Conservation (phyloP, 495 filamentous ascomycete genomes). For the Neurospora sp. region DNA sequence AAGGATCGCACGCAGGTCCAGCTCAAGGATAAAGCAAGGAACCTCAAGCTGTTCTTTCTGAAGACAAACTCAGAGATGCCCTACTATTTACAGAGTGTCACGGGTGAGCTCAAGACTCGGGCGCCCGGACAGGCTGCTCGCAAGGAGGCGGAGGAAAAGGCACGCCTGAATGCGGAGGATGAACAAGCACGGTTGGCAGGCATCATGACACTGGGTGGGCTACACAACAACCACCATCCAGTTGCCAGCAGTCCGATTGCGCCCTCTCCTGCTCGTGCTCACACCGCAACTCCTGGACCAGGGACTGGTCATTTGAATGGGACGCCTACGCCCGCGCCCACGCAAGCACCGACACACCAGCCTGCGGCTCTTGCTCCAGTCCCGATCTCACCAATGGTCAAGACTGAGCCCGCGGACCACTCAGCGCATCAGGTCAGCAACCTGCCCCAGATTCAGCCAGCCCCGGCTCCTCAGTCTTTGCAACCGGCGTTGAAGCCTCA, state of each 20-base stretch:
- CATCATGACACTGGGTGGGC: conserved; percentile 42
- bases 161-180: conserved; percentile 54
- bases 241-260: conserved; percentile 4
- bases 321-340: not conserved
- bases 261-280: conserved; percentile 4
- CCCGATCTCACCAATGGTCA: conserved; percentile 13
- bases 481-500: conserved; percentile 11
- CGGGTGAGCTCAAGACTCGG: conserved; percentile 87
- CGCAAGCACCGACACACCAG: not conserved
- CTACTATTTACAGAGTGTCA: conserved; percentile 81
- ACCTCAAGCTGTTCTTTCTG: conserved; percentile 89
- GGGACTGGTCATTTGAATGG: not conserved
- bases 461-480: conserved; percentile 8
- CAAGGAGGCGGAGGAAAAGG: conserved; percentile 66
- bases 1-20: conserved; percentile 94
- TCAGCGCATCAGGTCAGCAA: conserved; percentile 6
- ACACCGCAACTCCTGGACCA: conserved; percentile 5
- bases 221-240: conserved; percentile 28
- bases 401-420: conserved; percentile 14
- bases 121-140: conserved; percentile 73
- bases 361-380: conserved; percentile 3
- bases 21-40: conserved; percentile 90
- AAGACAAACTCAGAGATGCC: conserved; percentile 92
- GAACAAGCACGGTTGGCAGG: conserved; percentile 64
- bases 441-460: conserved; percentile 21